phyloP scores from a whole-genome alignment of 345 rosid species.

The Ceriops decandra region DNA sequence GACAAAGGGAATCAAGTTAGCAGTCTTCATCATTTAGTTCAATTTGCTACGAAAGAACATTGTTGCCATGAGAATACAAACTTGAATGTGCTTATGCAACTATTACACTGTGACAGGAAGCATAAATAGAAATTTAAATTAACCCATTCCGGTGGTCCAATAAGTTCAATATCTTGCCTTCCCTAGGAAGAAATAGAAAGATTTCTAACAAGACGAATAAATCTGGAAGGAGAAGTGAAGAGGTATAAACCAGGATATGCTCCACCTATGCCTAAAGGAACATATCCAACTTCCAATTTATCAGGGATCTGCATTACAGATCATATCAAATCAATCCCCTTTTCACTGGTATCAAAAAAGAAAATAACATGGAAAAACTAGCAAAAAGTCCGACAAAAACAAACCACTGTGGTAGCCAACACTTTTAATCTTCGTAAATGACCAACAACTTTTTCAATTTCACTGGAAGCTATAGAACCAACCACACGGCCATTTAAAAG shows the following conservation, averaged over 20 bases:
- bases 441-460: slow-evolving; percentile 59
- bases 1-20: slow-evolving; percentile 13
- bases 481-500: slow-evolving; percentile 90
- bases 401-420: slow-evolving; percentile 66
- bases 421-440: slow-evolving; percentile 83
- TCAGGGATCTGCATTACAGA: slow-evolving; percentile 64
- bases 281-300: slow-evolving; percentile 93
- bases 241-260: slow-evolving; percentile 88
- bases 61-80: neutral
- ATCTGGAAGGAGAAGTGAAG: slow-evolving; percentile 83
- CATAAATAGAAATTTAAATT: neutral
- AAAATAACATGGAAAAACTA: neutral
- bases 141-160: slow-evolving; percentile 99
- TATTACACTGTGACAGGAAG: neutral
- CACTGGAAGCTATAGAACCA: slow-evolving; percentile 55
- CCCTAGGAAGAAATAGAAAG: slow-evolving; percentile 42
- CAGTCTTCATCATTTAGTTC: slow-evolving; percentile 4
- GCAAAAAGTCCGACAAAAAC: slow-evolving; percentile 18
- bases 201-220: slow-evolving; percentile 80
- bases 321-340: no score
- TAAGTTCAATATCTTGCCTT: slow-evolving; percentile 53
- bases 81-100: neutral
- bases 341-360: neutral
- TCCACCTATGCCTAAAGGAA: slow-evolving; percentile 86
- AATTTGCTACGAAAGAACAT: slow-evolving; percentile 9